Evolutionary conservation across 176 grass and related monocot species (phyloP), one percentile per base, ranked within the genome.

Genomic region (Carex parvula): DNA sequence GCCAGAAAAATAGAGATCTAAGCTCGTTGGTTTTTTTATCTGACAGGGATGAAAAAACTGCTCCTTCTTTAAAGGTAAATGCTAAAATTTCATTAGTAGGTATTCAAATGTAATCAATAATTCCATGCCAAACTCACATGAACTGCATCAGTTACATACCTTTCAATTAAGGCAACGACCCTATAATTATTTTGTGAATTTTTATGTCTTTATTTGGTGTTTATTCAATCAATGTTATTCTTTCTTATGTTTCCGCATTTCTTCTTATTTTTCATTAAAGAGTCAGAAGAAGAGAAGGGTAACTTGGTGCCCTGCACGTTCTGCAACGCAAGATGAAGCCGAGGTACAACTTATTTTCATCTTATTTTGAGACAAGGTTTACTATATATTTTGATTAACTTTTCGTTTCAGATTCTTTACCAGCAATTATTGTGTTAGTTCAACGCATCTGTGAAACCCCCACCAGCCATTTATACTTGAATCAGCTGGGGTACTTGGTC

Each of bases 1-100:
- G 94, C 90, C 60, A 91, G 90, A 71, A 97, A 97, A 87, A 97
- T 97, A 50, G 92, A 91, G 77, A 97, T 82, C 90, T 97, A 84
- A 94, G 92, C 88, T 92, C 92, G 29, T 84, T 97, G 85, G 89
- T 97, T 32, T 88, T 97, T 87, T 89, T 84, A 94, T 92, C 92
- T 57, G 92, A 94, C 46, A 91, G 92, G 87, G 92, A 94, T 87
- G 95, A 94, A 79, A 93, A 87, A 72, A 35, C 30, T 42, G 54
- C 69, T 79, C 64, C 56, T 84, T 56, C 67, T 65, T 90, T 42
- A 74, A 94, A 98, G 95, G 95, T 98, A 81, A 77, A 80, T 39
- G 35, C 44, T 39, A 59, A 77, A 29, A 68, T 41, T 53, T 87
- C 46, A 33, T 81, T 83, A 44, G 14, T 53, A 29, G 48, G 71